Evolutionary conservation across 371 early-diverging fungal species (phyloP).

Genomic region (Phascolomyces articulosus): DNA sequence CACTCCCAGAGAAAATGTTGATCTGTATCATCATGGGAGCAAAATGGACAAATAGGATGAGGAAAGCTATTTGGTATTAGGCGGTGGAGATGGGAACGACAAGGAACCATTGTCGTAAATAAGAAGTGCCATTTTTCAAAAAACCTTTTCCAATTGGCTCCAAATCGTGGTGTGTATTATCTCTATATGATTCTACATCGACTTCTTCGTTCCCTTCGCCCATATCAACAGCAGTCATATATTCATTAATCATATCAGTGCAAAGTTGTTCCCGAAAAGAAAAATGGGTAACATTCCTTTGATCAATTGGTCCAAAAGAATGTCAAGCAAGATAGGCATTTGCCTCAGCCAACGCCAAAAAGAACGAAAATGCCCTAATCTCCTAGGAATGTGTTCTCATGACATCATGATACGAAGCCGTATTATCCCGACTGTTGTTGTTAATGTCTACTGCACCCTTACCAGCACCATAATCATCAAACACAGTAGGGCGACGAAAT

Average conservation of each 20-base stretch:
- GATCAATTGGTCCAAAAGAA: background rate
- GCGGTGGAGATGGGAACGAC: too few relatives aligned
- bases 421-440: constrained; percentile 13
- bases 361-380: constrained; percentile 7
- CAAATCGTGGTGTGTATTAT: background rate
- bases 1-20: too few relatives aligned
- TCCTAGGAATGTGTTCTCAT: constrained; percentile 8
- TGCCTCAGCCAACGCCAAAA: constrained; percentile 11
- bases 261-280: background rate
- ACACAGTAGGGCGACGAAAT: background rate
- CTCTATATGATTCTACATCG: background rate
- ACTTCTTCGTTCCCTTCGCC: background rate
- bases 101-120: background rate
- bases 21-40: too few relatives aligned
- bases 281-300: background rate
- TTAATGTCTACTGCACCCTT: constrained; percentile 6
- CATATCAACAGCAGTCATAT: background rate
- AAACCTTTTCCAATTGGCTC: background rate
- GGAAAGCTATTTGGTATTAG: too few relatives aligned
- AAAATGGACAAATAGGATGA: too few relatives aligned
- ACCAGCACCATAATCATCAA: background rate
- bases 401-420: constrained; percentile 10
- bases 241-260: background rate
- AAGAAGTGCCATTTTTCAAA: background rate
- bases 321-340: constrained; percentile 4